Evolutionary conservation across 2,329 filamentous ascomycete genomes (phyloP).

Genomic region (Canariomyces notabilis): DNA sequence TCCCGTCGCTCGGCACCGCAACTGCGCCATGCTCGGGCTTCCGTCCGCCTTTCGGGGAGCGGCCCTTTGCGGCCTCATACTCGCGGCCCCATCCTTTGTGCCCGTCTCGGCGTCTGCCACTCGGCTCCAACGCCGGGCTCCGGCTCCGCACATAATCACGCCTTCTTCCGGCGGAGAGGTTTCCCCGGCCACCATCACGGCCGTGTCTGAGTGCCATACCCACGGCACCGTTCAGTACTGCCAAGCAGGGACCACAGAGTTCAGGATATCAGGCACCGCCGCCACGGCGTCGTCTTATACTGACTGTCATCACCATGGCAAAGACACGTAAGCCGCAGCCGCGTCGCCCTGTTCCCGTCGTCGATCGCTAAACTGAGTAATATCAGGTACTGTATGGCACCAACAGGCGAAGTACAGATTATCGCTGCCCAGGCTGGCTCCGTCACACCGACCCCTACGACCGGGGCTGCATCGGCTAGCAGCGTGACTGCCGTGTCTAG

Average conservation of each 20-base stretch:
- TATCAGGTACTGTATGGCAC: slow-evolving; percentile 39
- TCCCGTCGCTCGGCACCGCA: no score
- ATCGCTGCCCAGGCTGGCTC: slow-evolving; percentile 20
- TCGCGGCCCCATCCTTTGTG: slow-evolving; percentile 7
- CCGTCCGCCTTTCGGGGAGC: neutral
- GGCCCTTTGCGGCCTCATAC: slow-evolving; percentile 14
- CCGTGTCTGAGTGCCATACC: slow-evolving; percentile 46
- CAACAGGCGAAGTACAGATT: slow-evolving; percentile 38
- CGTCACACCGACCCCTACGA: slow-evolving; percentile 13
- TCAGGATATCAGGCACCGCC: slow-evolving; percentile 29
- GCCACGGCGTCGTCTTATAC: slow-evolving; percentile 33
- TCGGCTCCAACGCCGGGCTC: slow-evolving; percentile 5
- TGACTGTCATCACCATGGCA: slow-evolving; percentile 47
- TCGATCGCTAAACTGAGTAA: neutral
- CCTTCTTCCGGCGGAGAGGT: neutral
- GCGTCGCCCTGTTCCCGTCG: neutral
- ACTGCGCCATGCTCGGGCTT: slow-evolving; percentile 13
- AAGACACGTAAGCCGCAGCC: slow-evolving; percentile 41
- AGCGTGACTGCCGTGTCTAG: slow-evolving; percentile 43
- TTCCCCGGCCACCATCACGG: slow-evolving; percentile 31
- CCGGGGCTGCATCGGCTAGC: slow-evolving; percentile 3
- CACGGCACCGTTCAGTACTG: slow-evolving; percentile 40
- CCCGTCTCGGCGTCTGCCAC: slow-evolving; percentile 6
- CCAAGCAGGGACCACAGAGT: slow-evolving; percentile 27
- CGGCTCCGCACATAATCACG: slow-evolving; percentile 9